These are phyloP conservation scores for Apiospora malaysiana DNA, from an alignment of 2,329 filamentous ascomycete species.

Conservation along the genomic window DNA sequence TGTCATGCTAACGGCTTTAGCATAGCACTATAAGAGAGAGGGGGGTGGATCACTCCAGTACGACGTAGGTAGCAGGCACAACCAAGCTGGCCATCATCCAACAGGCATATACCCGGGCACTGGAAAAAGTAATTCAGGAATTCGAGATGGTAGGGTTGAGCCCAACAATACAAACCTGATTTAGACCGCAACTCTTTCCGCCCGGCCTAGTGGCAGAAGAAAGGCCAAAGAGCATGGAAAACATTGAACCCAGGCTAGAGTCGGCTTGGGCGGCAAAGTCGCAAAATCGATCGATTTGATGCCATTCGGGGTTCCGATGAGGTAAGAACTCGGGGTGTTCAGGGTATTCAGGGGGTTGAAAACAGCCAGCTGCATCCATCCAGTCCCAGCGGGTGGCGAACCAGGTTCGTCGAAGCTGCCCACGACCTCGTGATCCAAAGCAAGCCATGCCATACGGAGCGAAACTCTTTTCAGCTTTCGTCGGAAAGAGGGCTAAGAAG, in stretches of 20 bases:
- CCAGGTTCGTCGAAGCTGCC: not conserved
- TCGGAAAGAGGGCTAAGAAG: not conserved
- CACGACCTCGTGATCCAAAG: slow-evolving; percentile 5
- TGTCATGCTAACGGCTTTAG: slow-evolving; percentile 14
- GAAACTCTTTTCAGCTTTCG: not conserved
- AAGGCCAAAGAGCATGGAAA: not conserved
- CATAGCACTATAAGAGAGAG: slow-evolving; percentile 5
- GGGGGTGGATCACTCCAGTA: slow-evolving; percentile 5
- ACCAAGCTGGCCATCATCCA: slow-evolving; percentile 3
- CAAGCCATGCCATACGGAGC: slow-evolving; percentile 7
- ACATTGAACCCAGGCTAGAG: not conserved
- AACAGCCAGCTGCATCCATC: not conserved
- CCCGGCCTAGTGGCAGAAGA: not conserved
- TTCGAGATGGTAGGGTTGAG: not conserved
- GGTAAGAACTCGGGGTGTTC: not conserved
- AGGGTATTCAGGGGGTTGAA: not conserved
- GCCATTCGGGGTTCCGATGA: slow-evolving; percentile 16
- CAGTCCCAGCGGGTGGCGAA: not conserved
- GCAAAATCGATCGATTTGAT: slow-evolving; percentile 9
- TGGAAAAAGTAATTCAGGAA: not conserved
- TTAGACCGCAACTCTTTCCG: not conserved
- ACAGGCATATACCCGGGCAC: slow-evolving; percentile 8
- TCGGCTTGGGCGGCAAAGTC: slow-evolving; percentile 6
- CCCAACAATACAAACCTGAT: slow-evolving; percentile 4
- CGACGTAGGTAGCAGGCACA: too few species aligned